Percentiles rank a stretch among this genome's conserved stretches.
Conservation (phyloP, 176 grass and related monocot species). For the Bonia amplexicaulis region DNA sequence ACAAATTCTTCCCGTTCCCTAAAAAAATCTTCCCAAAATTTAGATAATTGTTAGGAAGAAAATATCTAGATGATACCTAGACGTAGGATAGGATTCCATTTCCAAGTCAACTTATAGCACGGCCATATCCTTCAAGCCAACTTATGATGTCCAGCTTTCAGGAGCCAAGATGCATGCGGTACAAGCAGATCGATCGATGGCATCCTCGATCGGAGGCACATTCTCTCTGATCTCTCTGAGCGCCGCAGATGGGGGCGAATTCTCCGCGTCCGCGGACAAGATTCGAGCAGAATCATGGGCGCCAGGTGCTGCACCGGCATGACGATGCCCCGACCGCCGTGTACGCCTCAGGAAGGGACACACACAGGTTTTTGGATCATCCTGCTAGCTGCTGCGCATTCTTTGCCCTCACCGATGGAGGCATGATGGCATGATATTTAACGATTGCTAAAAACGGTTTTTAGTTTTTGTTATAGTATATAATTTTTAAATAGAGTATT, state of each 20-base stretch:
- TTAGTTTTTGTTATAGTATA: no score
- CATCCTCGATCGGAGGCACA: background rate
- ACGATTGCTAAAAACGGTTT: no score
- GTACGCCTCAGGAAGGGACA: background rate
- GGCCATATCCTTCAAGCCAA: background rate
- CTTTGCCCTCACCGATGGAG: no score
- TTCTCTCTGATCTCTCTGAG: background rate
- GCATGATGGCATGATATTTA: no score
- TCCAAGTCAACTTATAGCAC: background rate
- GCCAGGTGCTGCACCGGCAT: slow-evolving; percentile 26
- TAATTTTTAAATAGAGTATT: no score
- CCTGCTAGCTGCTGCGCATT: background rate
- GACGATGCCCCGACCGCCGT: slow-evolving; percentile 10
- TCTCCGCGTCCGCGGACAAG: background rate
- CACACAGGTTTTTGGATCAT: background rate
- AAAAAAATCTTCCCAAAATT: no score
- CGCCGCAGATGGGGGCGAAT: background rate
- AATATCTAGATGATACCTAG: no score
- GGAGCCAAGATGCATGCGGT: background rate
- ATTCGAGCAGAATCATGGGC: slow-evolving; percentile 15
- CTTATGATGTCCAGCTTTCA: background rate
- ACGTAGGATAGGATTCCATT: background rate
- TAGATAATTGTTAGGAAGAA: no score
- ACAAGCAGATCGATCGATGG: background rate
- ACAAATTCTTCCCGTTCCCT: no score